Percentiles rank a stretch among this genome's conserved stretches.
Evolutionary conservation across 106 monocot genomes (phyloP).

Genomic region (Triglochin maritima): DNA sequence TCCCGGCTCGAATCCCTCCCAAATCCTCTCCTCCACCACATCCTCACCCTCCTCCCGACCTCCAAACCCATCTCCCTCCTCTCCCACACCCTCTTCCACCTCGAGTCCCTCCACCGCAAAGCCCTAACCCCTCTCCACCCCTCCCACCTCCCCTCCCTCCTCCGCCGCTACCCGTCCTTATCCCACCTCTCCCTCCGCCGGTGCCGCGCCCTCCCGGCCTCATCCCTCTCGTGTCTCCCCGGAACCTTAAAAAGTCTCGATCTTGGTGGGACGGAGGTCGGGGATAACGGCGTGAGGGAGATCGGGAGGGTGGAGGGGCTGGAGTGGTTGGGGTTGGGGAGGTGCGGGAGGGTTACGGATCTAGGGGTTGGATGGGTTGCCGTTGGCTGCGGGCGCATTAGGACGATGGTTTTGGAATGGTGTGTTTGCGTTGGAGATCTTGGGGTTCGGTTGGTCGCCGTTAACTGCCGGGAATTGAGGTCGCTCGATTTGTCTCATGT

Average conservation of each 20-base stretch:
- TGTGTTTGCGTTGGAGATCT: constrained; percentile 61
- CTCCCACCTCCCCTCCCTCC: constrained; percentile 33
- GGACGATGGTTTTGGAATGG: constrained; percentile 42
- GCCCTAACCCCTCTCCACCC: constrained; percentile 36
- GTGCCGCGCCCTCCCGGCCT: constrained; percentile 43
- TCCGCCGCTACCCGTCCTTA: constrained; percentile 38
- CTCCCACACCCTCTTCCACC: constrained; percentile 32
- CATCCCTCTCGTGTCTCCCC: constrained; percentile 21
- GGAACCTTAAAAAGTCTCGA: constrained; percentile 35
- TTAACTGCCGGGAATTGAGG: constrained; percentile 47
- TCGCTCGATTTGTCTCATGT: constrained; percentile 61
- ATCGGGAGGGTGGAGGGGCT: constrained; percentile 37
- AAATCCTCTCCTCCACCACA: constrained; percentile 1
- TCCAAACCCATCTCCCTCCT: constrained; percentile 53
- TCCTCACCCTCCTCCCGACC: constrained; percentile 38
- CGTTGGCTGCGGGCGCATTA: constrained; percentile 52
- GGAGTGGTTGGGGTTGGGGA: constrained; percentile 33
- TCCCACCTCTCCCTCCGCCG: constrained; percentile 47
- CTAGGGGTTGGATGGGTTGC: constrained; percentile 66
- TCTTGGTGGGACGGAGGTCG: constrained; percentile 30
- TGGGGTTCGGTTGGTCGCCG: constrained; percentile 46
- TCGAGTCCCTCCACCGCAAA: constrained; percentile 61
- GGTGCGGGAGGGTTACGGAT: constrained; percentile 54
- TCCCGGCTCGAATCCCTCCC: neutral
- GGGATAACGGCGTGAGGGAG: constrained; percentile 38